Conservation (phyloP, 2,329 filamentous ascomycete genomes). For the Phymatotrichopsis omnivora region DNA sequence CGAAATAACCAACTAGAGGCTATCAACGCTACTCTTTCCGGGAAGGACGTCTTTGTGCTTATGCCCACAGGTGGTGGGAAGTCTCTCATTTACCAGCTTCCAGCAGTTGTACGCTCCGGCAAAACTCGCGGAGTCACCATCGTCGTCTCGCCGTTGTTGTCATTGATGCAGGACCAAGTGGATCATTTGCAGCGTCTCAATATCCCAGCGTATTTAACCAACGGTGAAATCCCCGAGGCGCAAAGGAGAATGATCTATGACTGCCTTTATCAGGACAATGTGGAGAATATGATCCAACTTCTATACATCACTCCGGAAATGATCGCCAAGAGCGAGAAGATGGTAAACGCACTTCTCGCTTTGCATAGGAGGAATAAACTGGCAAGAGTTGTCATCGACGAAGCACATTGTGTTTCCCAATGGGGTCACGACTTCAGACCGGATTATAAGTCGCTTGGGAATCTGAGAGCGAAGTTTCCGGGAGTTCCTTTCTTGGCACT, state of each 20-base stretch:
- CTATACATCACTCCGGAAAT: conserved; percentile 97
- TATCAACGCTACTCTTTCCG: conserved; percentile 82
- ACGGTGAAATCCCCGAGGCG: conserved; percentile 57
- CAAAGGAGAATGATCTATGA: conserved; percentile 58
- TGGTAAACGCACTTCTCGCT: conserved; percentile 54
- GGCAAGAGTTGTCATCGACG: conserved; percentile 89
- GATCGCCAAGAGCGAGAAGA: conserved; percentile 67
- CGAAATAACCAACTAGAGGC: conserved; percentile 86
- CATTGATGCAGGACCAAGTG: conserved; percentile 96
- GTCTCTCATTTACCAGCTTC: conserved; percentile 91
- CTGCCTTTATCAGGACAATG: conserved; percentile 50
- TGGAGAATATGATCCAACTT: conserved; percentile 70
- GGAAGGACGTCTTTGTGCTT: conserved; percentile 84
- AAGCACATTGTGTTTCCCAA: conserved; percentile 98
- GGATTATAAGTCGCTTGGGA: conserved; percentile 81
- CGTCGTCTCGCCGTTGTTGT: conserved; percentile 88
- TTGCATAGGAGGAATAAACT: conserved; percentile 64
- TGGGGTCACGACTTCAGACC: conserved; percentile 98
- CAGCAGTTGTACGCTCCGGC: conserved; percentile 70
- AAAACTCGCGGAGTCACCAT: conserved; percentile 78
- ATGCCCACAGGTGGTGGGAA: conserved; percentile 98
- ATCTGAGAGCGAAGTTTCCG: conserved; percentile 58
- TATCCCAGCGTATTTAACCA: conserved; percentile 73
- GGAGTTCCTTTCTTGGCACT: conserved; percentile 85
- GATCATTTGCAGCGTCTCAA: conserved; percentile 63